A percentile compares a stretch with the other conserved stretches of the same genome.
phyloP scores from a whole-genome alignment of 2,329 filamentous ascomycete species.

The Reticulascus tulasneorum region DNA sequence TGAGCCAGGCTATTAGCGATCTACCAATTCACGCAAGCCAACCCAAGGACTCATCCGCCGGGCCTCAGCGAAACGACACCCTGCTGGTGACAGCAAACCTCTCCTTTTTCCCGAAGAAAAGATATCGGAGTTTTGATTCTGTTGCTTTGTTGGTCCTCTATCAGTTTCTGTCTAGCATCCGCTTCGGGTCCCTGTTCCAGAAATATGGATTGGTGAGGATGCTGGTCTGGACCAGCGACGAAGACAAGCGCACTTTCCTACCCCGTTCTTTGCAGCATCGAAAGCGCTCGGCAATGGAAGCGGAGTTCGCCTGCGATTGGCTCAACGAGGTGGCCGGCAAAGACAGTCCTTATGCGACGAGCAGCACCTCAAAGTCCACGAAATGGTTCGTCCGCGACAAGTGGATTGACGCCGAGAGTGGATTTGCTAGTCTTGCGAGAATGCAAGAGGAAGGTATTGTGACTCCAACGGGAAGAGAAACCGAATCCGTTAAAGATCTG shows the following conservation, averaged over 20 bases:
- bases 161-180: conserved; percentile 58
- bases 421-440: conserved; percentile 30
- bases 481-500: conserved; percentile 23
- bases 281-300: conserved; percentile 53
- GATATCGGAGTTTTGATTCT: conserved; percentile 50
- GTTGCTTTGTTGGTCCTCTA: conserved; percentile 55
- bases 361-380: conserved; percentile 6
- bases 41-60: conserved; percentile 30
- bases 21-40: conserved; percentile 51
- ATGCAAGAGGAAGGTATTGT: conserved; percentile 41
- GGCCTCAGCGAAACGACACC: conserved; percentile 60
- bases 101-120: conserved; percentile 46
- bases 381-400: conserved; percentile 37
- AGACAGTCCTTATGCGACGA: conserved; percentile 19
- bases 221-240: conserved; percentile 66
- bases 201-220: conserved; percentile 75
- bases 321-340: conserved; percentile 53
- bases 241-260: conserved; percentile 56
- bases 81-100: conserved; percentile 72
- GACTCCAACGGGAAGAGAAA: conserved; percentile 43
- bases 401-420: conserved; percentile 44
- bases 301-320: conserved; percentile 57
- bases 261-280: conserved; percentile 55
- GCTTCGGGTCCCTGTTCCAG: conserved; percentile 60
- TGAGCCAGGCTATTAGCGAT: conserved; percentile 48